Evolutionary conservation across 2,329 filamentous ascomycete species (phyloP), one percentile per base, ranked within the genome.

Genomic region (Colletotrichum lentis): DNA sequence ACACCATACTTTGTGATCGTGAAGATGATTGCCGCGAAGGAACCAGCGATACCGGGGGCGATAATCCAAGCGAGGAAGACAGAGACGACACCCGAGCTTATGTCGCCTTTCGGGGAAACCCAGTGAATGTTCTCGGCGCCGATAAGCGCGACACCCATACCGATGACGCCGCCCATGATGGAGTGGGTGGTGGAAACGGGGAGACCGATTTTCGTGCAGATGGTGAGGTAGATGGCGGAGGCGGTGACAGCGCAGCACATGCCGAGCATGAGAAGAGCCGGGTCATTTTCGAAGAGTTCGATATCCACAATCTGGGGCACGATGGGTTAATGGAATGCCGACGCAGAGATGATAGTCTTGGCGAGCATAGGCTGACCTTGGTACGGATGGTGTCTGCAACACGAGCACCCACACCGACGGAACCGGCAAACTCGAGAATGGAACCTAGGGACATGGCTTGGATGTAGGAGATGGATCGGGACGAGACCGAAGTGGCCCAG

Each of bases 401-500:
- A 62, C 80, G 78, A 56, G 82, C 77, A 18, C 82, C 84, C 69
- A 85, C 82, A 61, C 78, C 79, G 63, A 85, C 76, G 58, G 83
- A 83, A 54, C 84, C 84, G 50, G 79, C 72, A 69, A 85, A 80
- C 72, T 85, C 83, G 72, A 83, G 83, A 63, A 85, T 74, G 35
- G 80, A 79, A 35, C 80, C 82, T 22, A 84, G 73, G 37, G 79
- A 63, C 79, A 81, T 81, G 53, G 80, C 84, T 74, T 85, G 83
- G 62, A 78, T 74, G 72, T 84, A 81, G 4, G 83, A 80, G 69
- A 87, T 77, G 66, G 87, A 88, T n/a, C 86, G 79, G 16, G 87
- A 88, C 12, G 86, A 87, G 58, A 89, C 87, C 70, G 83, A 85
- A 62, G 87, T 89, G 14, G 87, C 87, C 81, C 84, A 89, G 37